Percentiles rank a stretch among this genome's conserved stretches.
Evolutionary conservation across 1,284 basidiomycete species (phyloP).

Genomic region (Ustilago cynodontis): DNA sequence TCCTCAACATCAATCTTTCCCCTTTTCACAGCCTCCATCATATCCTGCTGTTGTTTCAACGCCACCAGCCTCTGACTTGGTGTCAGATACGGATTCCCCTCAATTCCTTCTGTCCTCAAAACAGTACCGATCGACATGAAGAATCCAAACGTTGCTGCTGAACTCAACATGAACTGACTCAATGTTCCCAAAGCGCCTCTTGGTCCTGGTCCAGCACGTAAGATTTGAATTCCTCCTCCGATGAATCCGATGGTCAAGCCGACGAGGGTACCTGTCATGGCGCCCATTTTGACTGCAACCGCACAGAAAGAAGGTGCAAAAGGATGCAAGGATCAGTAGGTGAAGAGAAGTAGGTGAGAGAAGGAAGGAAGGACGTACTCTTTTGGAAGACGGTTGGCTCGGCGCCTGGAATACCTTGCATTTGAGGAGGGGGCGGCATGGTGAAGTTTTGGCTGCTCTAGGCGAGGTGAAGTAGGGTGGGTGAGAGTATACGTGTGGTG

Average conservation of each 20-base stretch:
- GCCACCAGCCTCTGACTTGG: conserved; percentile 28
- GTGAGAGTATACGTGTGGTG: no score
- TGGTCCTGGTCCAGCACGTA: conserved; percentile 65
- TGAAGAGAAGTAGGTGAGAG: background rate
- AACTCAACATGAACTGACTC: conserved; percentile 65
- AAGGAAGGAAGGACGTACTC: conserved; percentile 23
- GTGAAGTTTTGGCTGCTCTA: background rate
- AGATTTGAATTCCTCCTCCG: conserved; percentile 65
- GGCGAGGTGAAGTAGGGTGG: background rate
- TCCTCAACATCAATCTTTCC: conserved; percentile 16
- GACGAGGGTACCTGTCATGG: conserved; percentile 67
- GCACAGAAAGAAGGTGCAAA: background rate
- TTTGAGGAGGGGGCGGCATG: conserved; percentile 52
- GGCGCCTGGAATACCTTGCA: conserved; percentile 43
- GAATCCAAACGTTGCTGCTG: conserved; percentile 67
- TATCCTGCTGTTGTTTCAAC: conserved; percentile 30
- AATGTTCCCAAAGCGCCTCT: conserved; percentile 61
- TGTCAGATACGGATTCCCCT: conserved; percentile 33
- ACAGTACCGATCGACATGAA: conserved; percentile 68
- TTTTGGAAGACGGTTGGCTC: conserved; percentile 56
- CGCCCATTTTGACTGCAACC: conserved; percentile 63
- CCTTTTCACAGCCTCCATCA: conserved; percentile 10
- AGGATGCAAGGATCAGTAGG: background rate
- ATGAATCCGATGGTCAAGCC: conserved; percentile 68
- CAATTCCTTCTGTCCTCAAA: conserved; percentile 58